These are phyloP conservation scores for Ilyonectria robusta DNA, from an alignment of 2,329 filamentous ascomycete species.

Conservation along the genomic window DNA sequence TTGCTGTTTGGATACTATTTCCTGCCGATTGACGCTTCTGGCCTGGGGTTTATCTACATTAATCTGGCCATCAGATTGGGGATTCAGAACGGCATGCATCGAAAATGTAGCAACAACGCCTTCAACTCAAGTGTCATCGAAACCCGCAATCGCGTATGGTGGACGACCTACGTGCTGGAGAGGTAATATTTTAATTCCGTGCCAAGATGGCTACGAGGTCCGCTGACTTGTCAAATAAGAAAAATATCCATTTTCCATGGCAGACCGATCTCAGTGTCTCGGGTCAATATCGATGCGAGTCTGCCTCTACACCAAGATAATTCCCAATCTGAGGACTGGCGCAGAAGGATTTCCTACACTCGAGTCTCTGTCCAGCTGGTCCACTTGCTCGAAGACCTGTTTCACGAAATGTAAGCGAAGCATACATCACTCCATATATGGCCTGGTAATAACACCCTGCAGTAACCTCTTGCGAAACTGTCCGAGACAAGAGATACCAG, in stretches of 20 bases:
- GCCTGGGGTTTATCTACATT: constrained; percentile 70
- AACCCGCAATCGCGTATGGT: constrained; percentile 69
- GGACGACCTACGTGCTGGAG: constrained; percentile 70
- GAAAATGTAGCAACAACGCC: constrained; percentile 62
- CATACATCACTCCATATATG: not conserved
- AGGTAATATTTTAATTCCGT: constrained; percentile 54
- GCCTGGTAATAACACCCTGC: not conserved
- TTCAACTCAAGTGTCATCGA: constrained; percentile 64
- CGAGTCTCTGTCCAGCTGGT: not conserved
- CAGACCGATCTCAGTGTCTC: constrained; percentile 65
- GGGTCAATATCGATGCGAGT: constrained; percentile 67
- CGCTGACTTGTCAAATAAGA: constrained; percentile 54
- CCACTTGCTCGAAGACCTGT: not conserved
- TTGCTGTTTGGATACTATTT: constrained; percentile 69
- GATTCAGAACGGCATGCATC: constrained; percentile 73
- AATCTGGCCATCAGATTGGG: constrained; percentile 69
- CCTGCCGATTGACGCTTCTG: constrained; percentile 68
- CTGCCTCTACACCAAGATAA: constrained; percentile 58
- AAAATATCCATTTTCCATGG: constrained; percentile 67
- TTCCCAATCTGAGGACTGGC: not conserved
- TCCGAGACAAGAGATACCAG: constrained; percentile 2
- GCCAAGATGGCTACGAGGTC: constrained; percentile 29
- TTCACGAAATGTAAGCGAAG: not conserved
- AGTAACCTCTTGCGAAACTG: not conserved
- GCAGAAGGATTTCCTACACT: not conserved